Evolutionary conservation across 73 alveolate species (phyloP).

Genomic region (Effrenium voratum): DNA sequence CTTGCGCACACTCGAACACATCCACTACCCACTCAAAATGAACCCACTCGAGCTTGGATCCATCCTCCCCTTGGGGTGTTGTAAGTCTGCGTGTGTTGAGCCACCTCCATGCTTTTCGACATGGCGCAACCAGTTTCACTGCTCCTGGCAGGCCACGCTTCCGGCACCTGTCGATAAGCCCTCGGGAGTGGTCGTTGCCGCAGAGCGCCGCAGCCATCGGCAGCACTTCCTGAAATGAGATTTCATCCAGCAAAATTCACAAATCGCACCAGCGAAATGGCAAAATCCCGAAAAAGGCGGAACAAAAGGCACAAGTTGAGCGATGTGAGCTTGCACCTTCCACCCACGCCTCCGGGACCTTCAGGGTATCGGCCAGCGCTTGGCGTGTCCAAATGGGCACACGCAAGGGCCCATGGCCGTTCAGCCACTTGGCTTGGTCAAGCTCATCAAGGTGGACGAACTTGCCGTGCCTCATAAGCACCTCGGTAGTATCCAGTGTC

Average conservation of each 20-base stretch:
- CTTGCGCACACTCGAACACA: too few species aligned
- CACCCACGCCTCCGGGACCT: constrained; percentile 25
- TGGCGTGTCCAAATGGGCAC: constrained; percentile 2
- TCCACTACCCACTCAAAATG: too few species aligned
- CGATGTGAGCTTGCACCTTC: too few species aligned
- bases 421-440: not conserved
- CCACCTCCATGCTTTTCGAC: too few species aligned
- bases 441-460: constrained; percentile 13
- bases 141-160: constrained; percentile 21
- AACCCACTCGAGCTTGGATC: too few species aligned
- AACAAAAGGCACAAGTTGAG: too few species aligned
- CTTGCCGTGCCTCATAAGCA: constrained; percentile 40
- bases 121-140: not conserved
- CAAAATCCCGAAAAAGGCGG: not conserved
- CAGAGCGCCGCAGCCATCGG: constrained; percentile 59
- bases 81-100: too few species aligned
- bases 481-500: too few species aligned
- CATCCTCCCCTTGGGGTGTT: too few species aligned
- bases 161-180: constrained; percentile 23
- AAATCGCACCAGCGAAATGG: not conserved
- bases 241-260: not conserved
- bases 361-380: not conserved
- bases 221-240: not conserved
- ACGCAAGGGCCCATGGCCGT: not conserved
- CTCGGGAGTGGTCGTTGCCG: constrained; percentile 52